Percentiles rank a stretch among this genome's conserved stretches.
phyloP scores from a whole-genome alignment of 2,329 filamentous ascomycete species.

The Fusarium sp. region DNA sequence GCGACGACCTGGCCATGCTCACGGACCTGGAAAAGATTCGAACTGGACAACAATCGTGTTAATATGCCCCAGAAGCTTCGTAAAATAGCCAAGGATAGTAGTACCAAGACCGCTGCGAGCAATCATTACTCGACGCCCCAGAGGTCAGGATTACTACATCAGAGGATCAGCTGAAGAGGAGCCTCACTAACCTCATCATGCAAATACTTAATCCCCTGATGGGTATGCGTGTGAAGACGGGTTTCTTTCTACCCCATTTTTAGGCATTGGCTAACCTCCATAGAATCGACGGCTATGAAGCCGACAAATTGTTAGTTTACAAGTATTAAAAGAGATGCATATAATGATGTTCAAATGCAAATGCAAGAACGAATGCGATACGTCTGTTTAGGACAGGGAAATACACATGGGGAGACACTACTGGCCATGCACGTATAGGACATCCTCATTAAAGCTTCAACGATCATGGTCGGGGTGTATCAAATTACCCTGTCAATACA shows the following conservation, averaged over 20 bases:
- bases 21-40: not conserved
- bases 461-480: not conserved
- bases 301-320: no score
- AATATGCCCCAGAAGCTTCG: not conserved
- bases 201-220: no score
- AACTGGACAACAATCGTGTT: no score
- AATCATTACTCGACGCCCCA: not conserved
- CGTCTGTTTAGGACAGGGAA: not conserved
- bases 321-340: not conserved
- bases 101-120: no score
- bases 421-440: not conserved
- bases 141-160: no score
- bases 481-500: not conserved
- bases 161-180: no score
- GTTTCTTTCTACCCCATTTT: no score
- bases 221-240: no score
- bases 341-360: not conserved
- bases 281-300: no score
- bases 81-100: no score
- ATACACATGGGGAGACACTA: not conserved
- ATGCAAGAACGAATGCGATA: not conserved
- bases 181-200: no score
- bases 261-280: no score
- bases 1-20: not conserved
- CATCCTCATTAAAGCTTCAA: not conserved